These are phyloP conservation scores for Ceratocystis ficicola DNA, from an alignment of 2,329 filamentous ascomycete species.

Conservation along the genomic window DNA sequence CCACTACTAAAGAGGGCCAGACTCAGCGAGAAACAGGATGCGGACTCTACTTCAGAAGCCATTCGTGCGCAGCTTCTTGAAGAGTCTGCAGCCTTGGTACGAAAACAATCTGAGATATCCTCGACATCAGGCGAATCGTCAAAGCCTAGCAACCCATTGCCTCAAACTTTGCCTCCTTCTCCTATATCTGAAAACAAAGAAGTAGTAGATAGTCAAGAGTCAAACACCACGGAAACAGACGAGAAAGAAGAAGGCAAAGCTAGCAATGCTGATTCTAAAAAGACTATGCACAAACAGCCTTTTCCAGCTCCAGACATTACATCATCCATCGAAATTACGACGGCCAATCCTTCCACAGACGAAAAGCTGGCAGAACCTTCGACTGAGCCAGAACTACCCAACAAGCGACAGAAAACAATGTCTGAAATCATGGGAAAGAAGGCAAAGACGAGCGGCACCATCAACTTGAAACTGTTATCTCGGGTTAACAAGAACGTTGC, in stretches of 20 bases:
- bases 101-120: background rate
- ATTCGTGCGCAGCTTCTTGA: conserved; percentile 17
- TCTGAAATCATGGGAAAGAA: conserved; percentile 19
- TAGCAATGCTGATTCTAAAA: background rate
- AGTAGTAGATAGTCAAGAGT: conserved; percentile 1
- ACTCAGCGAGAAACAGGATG: background rate
- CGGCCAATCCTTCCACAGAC: background rate
- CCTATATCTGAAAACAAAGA: conserved; percentile 4
- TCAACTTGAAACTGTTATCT: conserved; percentile 16
- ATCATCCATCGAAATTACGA: background rate
- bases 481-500: conserved; percentile 37
- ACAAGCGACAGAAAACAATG: conserved; percentile 18
- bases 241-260: background rate
- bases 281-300: background rate
- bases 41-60: conserved; percentile 20
- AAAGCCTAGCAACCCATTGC: background rate
- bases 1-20: conserved; percentile 13
- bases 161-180: background rate
- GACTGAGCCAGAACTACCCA: background rate
- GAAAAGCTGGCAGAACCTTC: background rate
- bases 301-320: background rate
- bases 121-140: background rate
- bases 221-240: background rate
- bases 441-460: background rate
- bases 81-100: conserved; percentile 10